Percentiles rank a stretch among this genome's conserved stretches.
These are phyloP conservation scores for Phytopythium oedochilum DNA, from an alignment of 352 stramenopile genomes.

Conservation along the genomic window DNA sequence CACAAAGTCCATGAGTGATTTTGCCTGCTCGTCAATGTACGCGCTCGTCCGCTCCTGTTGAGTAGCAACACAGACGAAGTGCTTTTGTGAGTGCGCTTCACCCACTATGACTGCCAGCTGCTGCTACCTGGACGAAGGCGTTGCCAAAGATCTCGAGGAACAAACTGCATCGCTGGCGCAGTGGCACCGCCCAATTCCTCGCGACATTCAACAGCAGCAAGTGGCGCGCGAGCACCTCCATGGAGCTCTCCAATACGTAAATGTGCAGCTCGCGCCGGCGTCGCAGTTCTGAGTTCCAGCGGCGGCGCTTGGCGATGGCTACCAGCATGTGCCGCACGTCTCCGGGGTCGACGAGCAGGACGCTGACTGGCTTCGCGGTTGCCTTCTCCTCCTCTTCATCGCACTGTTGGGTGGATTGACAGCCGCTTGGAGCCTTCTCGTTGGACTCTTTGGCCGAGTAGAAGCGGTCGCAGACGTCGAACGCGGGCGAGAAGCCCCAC, in stretches of 20 bases:
- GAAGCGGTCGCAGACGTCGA: conserved; percentile 44
- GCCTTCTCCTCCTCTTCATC: conserved; percentile 9
- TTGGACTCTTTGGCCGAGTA: conserved; percentile 1
- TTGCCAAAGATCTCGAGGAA: conserved; percentile 96
- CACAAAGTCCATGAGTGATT: conserved; percentile 65
- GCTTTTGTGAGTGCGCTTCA: too few species aligned
- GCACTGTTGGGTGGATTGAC: background rate
- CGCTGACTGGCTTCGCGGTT: conserved; percentile 24
- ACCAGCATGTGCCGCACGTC: conserved; percentile 77
- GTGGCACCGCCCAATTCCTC: conserved; percentile 81
- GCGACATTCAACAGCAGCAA: conserved; percentile 87
- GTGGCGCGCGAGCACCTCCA: conserved; percentile 86
- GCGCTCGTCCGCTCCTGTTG: conserved; percentile 65
- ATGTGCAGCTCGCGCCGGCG: conserved; percentile 61
- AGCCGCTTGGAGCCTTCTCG: background rate
- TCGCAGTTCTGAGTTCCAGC: conserved; percentile 18
- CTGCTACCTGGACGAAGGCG: conserved; percentile 76
- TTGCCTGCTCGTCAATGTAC: conserved; percentile 80
- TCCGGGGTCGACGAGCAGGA: conserved; percentile 61
- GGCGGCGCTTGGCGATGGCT: conserved; percentile 42
- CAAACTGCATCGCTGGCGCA: conserved; percentile 85
- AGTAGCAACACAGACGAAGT: background rate
- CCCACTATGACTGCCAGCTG: too few species aligned
- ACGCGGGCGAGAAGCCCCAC: conserved; percentile 82
- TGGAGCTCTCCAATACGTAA: conserved; percentile 84